Conservation (phyloP, 768 basidiomycete species). For the Boletus vermiculosoides region DNA sequence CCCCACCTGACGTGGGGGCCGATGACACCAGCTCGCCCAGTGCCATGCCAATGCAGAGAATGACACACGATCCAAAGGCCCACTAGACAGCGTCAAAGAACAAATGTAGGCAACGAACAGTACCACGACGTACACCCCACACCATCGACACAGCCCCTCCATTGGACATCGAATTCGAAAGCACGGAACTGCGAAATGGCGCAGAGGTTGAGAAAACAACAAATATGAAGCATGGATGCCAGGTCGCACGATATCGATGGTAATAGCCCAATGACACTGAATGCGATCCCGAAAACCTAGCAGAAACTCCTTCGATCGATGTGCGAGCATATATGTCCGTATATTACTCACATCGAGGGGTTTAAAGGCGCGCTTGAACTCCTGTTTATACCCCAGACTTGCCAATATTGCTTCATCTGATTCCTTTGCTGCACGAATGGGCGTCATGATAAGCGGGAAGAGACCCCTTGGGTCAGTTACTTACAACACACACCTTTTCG, state of each 20-base stretch:
- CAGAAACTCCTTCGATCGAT: not conserved
- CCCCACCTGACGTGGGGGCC: slow-evolving; percentile 39
- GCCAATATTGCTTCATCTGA: slow-evolving; percentile 31
- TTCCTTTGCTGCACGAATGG: not conserved
- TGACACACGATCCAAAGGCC: slow-evolving; percentile 36
- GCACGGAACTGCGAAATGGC: slow-evolving; percentile 35
- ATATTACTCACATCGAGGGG: slow-evolving; percentile 25
- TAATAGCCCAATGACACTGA: slow-evolving; percentile 65
- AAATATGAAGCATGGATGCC: slow-evolving; percentile 8
- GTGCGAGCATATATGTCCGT: not conserved
- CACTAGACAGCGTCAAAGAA: slow-evolving; percentile 22
- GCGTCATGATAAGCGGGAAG: not conserved
- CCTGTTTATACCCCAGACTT: slow-evolving; percentile 34
- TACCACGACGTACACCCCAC: slow-evolving; percentile 36
- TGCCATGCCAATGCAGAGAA: slow-evolving; percentile 37
- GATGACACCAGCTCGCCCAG: slow-evolving; percentile 40
- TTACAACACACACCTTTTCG: not conserved
- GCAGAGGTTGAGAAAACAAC: not conserved
- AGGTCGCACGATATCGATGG: slow-evolving; percentile 55
- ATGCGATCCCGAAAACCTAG: slow-evolving; percentile 67
- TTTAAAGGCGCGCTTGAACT: slow-evolving; percentile 33
- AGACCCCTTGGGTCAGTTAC: not conserved
- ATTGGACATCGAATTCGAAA: slow-evolving; percentile 44
- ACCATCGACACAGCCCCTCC: slow-evolving; percentile 46
- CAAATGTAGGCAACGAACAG: not conserved